Base-by-base conservation (phyloP, 495 filamentous ascomycete genomes). In the Thozetella sp. region DNA sequence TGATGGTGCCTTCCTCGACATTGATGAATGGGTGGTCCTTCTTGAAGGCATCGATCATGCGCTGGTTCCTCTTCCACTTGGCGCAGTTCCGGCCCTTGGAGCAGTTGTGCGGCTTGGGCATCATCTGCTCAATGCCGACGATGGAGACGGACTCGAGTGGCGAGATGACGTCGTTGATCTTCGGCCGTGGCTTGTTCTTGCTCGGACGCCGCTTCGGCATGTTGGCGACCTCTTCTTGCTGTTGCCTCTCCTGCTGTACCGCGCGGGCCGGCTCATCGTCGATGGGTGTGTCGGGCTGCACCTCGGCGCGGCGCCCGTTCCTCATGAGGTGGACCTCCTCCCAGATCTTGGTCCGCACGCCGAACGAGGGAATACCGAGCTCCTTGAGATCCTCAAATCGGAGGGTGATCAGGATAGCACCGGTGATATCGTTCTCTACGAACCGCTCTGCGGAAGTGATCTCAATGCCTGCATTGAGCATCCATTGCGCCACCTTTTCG, bases 381-480 rank as follows among this genome's bases (percentile, higher is more conserved):
- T 99, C 95, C 67, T 93, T 93, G n/a, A 99, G 80, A 67, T 97
- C 93, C 30, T 97, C 91, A 63, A 91, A 85, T 67, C 96, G 90
- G n/a, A 99, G 77, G 17, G 90, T 88, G 23, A 94, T 85, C 1
- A 99, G 80, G 53, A 97, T 87, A 2, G 86, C 75, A 0, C 95
- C 95, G 22, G 88, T 88, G 70, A 99, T 97, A 67, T 99, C 95
- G 72, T 99, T 94, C 62, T 83, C 80, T 56, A 90, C 80, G 63
- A 99, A 97, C 65, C 88, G 90, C 54, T 96, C 86, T n/a, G 94
- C 83, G 40, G 93, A 76, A 0, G 78, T 73, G 12, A 84, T 74
- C 55, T 97, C 92, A 63, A 92, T 86, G 4, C 89, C 88, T 1
- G 80, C 75, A 51, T 83, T 85, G 23, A 83, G 80, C 89, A 97